Evolutionary conservation across 371 early-diverging fungal species (phyloP).

Genomic region (Zychaea mexicana): DNA sequence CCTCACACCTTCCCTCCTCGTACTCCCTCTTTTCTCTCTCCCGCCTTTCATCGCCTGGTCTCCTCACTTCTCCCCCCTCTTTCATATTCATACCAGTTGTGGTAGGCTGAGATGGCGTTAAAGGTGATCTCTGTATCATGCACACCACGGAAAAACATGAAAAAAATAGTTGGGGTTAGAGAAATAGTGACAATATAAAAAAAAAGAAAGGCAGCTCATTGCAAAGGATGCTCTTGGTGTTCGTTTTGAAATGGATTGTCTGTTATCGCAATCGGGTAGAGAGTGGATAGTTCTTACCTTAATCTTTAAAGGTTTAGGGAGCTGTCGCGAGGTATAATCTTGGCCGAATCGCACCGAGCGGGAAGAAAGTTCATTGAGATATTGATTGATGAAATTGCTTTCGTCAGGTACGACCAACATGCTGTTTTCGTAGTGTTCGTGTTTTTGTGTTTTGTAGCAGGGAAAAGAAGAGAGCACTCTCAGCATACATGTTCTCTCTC

Average conservation of each 20-base stretch:
- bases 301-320: slow-evolving; percentile 33
- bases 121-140: background rate
- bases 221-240: no score
- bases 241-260: no score
- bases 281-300: no score
- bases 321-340: slow-evolving; percentile 36
- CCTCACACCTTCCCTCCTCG: background rate
- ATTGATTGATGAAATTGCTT: slow-evolving; percentile 37
- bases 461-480: background rate
- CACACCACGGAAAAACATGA: no score
- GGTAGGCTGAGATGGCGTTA: background rate
- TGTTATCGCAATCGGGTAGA: no score
- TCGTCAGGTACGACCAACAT: slow-evolving; percentile 25
- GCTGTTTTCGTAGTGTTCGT: no score
- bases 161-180: no score
- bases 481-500: no score
- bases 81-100: background rate
- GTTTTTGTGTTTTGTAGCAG: background rate
- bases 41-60: background rate
- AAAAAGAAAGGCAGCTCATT: no score
- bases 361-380: slow-evolving; percentile 35
- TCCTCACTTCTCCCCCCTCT: background rate
- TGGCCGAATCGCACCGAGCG: slow-evolving; percentile 50
- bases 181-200: background rate
- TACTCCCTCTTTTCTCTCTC: no score